Evolutionary conservation across 1,284 basidiomycete genomes (phyloP), one percentile per base, ranked within the genome.

Genomic region (Neolentinus lepideus): DNA sequence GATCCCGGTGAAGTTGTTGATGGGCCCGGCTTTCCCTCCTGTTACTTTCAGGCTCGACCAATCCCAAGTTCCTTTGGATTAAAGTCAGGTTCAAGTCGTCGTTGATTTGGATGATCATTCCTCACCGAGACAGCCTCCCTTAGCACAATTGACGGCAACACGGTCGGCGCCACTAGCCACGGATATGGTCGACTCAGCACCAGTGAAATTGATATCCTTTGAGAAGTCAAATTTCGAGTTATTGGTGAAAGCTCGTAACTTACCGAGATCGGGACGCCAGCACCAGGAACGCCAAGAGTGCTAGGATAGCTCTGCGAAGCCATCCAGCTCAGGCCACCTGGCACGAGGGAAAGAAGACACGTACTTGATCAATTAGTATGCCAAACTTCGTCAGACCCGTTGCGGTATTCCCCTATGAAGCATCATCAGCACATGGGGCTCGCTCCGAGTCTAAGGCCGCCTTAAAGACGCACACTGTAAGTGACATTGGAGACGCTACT

Each of bases 61-160:
- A 43, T 61, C 55, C 60, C 58, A 61, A 1, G 52, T 59, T 21
- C 60, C 58, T 50, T 31, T 50, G 52, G 59, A 57, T 16, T 16
- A 46, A 16, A 4, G 16, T 31, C 29, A 12, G 12, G 6, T 6
- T 46, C 19, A 46, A 46, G 43, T 46, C 19, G 43, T 21, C 24
- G 4, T 16, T 21, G 16, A 46, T 4, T 46, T 31, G 29, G 29
- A n/a, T n/a, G 35, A 38, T 11, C 12, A 4, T 46, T 25, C 24
- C 60, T 26, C 59, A 75, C 77, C 77, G 56, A 55, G 63, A 62
- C 79, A 80, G 19, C 75, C 66, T 25, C 69, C 71, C 0, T 36
- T 27, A 12, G 78, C 79, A 57, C 80, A 81, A 61, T 79, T 73
- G 3, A 79, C 66, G 4, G 70, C 73, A 27, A 75, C 66, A 25